Evolutionary conservation across 2,329 filamentous ascomycete species (phyloP), one percentile per base, ranked within the genome.

Genomic region (Fusarium tuaranense): DNA sequence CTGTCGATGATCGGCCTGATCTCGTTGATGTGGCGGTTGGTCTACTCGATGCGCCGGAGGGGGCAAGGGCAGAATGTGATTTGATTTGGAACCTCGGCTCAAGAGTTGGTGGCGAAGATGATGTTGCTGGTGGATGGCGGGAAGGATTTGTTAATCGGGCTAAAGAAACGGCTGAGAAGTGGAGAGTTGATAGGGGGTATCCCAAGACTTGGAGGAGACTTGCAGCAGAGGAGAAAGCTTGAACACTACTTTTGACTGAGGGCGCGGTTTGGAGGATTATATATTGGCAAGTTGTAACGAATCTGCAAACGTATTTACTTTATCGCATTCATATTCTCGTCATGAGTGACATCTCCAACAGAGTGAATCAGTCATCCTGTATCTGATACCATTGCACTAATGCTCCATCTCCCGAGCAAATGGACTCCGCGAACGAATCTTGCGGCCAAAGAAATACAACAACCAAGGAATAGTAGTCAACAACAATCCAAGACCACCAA

Each of bases 401-500:
- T 55, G 48, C 14, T 65, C 41, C 22, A 73, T 69, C 32, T 70
- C 66, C 2, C 71, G 71, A 1, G 92, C 92, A 77, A 93, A 89
- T 67, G 89, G 90, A 74, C 91, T 93, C 69, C 88, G 86, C 5
- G 87, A 87, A 25, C 92, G 84, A 65, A 94, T 93, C 67, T 77
- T 86, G 14, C 88, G 87, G 0, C 92, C 92, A 72, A 88, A 93
- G 58, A 93, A 88, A 13, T 92, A 86, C 27, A 94, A 81, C 0
- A 93, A 86, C 89, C 92, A 93, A 0, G 92, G 92, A 25, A 94
- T 91, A 6, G 89, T 81, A 1, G 90, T 92, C 62, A 94, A 81
- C 2, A 91, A n/a, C 12, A 82, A 65, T 53, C 86, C 87, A 68
- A 93, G 85, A 0, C 90, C 92, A 10, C 92, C 92, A 1, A 94